Evolutionary conservation across 352 stramenopile species (phyloP), one percentile per base, ranked within the genome.

Genomic region (Thraustochytrium sp.): DNA sequence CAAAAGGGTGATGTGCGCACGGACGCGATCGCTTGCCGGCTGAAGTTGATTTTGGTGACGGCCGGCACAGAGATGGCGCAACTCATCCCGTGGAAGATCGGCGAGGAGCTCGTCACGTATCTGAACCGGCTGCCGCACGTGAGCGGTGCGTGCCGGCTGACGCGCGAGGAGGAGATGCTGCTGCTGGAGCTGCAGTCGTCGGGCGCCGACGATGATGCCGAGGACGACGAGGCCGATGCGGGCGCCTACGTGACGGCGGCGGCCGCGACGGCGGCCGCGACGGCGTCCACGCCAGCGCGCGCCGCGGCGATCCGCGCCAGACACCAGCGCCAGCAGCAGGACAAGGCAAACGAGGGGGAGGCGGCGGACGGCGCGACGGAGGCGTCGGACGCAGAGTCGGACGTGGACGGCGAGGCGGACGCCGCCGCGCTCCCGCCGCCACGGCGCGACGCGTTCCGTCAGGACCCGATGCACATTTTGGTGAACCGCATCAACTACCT

Each of bases 11-110:
- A 98, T 75, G 93, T 93, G 34, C 93, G 97, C 77, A 95, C 96
- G 23, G 94, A 98, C 90, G 94, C 95, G 2, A 96, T 96, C 87
- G 95, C 96, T 9, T 98, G 94, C 85, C 92, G 96, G 68, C 91
- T 99, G 63, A 94, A 94, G 78, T 82, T 95, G 23, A 93, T 90
- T 21, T 88, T 92, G 5, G 90, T 93, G 4, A 94, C 93, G 87
- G 73, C 90, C 92, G 85, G 95, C 85, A 55, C 93, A 91, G 74
- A 93, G 86, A 63, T 97, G 90, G 86, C 89, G 85, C 88, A 98
- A 97, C 97, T 96, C 78, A 95, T 93, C 85, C 93, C 94, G 5
- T 96, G 91, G 91, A 91, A 93, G 68, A 44, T 96, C 36, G 85
- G 85, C 73, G 87, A 85, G 0, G 92, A 96, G 82, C 75, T 95